A percentile compares a stretch with the other conserved stretches of the same genome.
Conservation (phyloP, 1,284 basidiomycete species). For the Volvariella surrecta region DNA sequence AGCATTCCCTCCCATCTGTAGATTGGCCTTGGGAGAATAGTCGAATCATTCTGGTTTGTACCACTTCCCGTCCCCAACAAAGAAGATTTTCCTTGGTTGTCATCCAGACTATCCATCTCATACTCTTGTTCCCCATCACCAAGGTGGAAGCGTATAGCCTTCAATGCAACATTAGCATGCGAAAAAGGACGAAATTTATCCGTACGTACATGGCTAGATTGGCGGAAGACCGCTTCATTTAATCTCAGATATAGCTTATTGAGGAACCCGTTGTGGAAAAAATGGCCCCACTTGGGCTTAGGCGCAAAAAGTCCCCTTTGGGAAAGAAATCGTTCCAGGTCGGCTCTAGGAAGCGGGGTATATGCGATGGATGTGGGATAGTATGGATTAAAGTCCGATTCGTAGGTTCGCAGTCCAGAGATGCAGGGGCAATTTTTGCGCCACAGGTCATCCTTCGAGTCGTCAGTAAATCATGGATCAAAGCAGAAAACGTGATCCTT, state of each 20-base stretch:
- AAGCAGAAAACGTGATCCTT: conserved; percentile 15
- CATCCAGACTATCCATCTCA: conserved; percentile 55
- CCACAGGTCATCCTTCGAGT: conserved; percentile 61
- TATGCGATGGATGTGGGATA: conserved; percentile 73
- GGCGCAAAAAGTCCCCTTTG: conserved; percentile 54
- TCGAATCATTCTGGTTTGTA: conserved; percentile 59
- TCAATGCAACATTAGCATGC: conserved; percentile 7
- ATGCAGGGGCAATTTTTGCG: conserved; percentile 56
- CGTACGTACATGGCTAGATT: conserved; percentile 36
- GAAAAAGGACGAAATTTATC: conserved; percentile 6
- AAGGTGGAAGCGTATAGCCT: conserved; percentile 58
- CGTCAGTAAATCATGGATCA: conserved; percentile 4
- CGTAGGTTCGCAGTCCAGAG: conserved; percentile 34
- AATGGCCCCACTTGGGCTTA: conserved; percentile 36
- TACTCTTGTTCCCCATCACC: conserved; percentile 43
- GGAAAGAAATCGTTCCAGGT: conserved; percentile 55
- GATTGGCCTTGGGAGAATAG: conserved; percentile 48
- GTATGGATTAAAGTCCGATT: conserved; percentile 63
- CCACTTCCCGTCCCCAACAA: conserved; percentile 62
- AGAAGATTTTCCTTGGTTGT: conserved; percentile 40
- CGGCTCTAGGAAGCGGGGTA: conserved; percentile 57
- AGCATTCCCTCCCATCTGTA: conserved; percentile 73
- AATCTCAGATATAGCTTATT: conserved; percentile 72
- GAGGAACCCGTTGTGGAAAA: conserved; percentile 62
- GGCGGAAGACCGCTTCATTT: conserved; percentile 64